Evolutionary conservation across 192 early-diverging fungal species (phyloP), one percentile per base, ranked within the genome.

Genomic region (Backusella psychrophila): DNA sequence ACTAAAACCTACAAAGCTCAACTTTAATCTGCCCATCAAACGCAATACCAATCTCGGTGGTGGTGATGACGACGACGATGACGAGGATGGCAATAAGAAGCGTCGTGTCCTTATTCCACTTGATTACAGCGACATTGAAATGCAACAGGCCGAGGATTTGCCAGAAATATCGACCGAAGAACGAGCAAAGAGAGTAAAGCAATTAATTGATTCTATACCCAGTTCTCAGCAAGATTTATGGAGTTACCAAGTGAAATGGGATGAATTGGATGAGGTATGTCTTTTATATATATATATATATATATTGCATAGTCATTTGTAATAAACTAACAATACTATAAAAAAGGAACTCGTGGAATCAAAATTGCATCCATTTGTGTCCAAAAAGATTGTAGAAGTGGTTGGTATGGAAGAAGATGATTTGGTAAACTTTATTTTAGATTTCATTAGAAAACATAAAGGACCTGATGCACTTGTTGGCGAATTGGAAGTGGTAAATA

Each of bases 381-480:
- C 81, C 17, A 93, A 95, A 81, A 94, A 95, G 72, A 89, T 98
- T 35, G 76, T 85, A 0, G 94, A 96, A 74, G 89, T 94, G 68
- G 75, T 99, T 26, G 95, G 94, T 21, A 93, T 91, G 1, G 90
- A 90, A 63, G 94, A 96, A 66, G 86, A 87, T 41, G 94, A 94
- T 34, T 75, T 99, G 70, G 85, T 91, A 6, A 85, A 90, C n/a
- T 96, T 95, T 87, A 88, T 96, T 31, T 76, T 94, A 53, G 87
- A 89, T 21, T 89, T 90, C 73, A 85, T 99, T 21, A 79, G 84
- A 12, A 87, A 89, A 36, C 86, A 84, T 71, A 91, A 91, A 36
- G 76, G 91, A 0, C 92, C 94, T 0, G 83, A 84, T 71, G 86
- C 85, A 42, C 81, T 99, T 19, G 87, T 89, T 9, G 87, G 90